phyloP scores from a whole-genome alignment of 495 filamentous ascomycete genomes.

The Hypoxylon fuscum region DNA sequence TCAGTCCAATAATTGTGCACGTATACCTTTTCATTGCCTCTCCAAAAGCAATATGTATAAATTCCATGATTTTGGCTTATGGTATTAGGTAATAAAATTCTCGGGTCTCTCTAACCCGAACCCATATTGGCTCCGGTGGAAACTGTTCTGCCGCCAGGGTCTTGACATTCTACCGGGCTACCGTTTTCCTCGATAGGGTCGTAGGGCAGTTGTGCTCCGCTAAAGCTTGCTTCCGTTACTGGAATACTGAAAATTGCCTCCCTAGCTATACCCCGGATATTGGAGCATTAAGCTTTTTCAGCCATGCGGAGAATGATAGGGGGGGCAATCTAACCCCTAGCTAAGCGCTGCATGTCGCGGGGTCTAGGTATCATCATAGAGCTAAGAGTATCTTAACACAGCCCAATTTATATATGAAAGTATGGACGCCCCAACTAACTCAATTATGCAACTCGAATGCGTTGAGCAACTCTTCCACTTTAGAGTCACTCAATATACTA shows the following conservation, averaged over 20 bases:
- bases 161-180: conserved; percentile 20
- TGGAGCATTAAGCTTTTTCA: conserved; percentile 1
- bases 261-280: conserved; percentile 8
- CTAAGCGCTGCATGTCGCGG: background rate
- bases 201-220: conserved; percentile 6
- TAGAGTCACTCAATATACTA: background rate
- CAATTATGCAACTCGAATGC: background rate
- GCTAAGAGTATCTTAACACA: background rate
- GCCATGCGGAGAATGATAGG: background rate
- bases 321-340: background rate
- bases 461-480: background rate
- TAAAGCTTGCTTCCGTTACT: conserved; percentile 2
- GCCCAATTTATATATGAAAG: background rate
- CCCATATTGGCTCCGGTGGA: conserved; percentile 16
- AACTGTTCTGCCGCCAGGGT: conserved; percentile 19
- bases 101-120: conserved; percentile 26
- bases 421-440: background rate
- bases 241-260: background rate
- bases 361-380: background rate
- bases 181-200: conserved; percentile 23
- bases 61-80: too few relatives aligned
- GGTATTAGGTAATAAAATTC: too few relatives aligned
- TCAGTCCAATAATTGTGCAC: too few relatives aligned
- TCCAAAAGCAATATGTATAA: too few relatives aligned
- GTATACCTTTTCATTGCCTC: too few relatives aligned